These are phyloP conservation scores for Cladosporium colombiae DNA, from an alignment of 2,329 filamentous ascomycete species.

Conservation along the genomic window DNA sequence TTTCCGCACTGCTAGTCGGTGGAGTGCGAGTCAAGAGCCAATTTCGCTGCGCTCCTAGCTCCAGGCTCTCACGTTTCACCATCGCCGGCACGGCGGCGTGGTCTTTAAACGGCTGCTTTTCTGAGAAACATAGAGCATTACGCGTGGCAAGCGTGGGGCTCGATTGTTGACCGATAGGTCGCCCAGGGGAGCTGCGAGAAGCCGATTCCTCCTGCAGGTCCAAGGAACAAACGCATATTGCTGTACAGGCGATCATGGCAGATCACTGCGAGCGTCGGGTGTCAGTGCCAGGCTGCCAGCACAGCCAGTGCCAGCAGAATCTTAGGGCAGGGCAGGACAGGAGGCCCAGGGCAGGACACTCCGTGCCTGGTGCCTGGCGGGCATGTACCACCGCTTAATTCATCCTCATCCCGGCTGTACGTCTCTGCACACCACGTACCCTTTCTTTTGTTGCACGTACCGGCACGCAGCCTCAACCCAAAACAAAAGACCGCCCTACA, in stretches of 20 bases:
- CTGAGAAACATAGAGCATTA: constrained; percentile 1
- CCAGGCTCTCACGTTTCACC: constrained; percentile 10
- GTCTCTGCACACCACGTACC: background rate
- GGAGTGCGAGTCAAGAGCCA: constrained; percentile 10
- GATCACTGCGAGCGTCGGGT: background rate
- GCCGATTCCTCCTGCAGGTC: constrained; percentile 10
- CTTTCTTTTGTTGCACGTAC: background rate
- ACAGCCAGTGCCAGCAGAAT: background rate
- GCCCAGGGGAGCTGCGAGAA: background rate
- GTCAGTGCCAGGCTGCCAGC: background rate
- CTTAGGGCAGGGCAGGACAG: background rate
- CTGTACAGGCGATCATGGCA: background rate
- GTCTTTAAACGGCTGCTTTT: constrained; percentile 1
- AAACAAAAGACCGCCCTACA: constrained; percentile 2
- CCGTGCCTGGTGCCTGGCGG: background rate
- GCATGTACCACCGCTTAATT: constrained; percentile 15
- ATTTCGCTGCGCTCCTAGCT: constrained; percentile 12
- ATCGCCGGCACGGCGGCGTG: constrained; percentile 2
- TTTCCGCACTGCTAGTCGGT: constrained; percentile 2
- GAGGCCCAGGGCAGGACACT: background rate
- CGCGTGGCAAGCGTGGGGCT: constrained; percentile 12
- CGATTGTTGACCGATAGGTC: background rate
- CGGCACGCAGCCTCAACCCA: background rate
- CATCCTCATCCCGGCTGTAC: constrained; percentile 7
- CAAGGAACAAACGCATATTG: background rate